These are phyloP conservation scores for Solanum virginianum DNA, from an alignment of 257 asterid genomes.

Conservation along the genomic window DNA sequence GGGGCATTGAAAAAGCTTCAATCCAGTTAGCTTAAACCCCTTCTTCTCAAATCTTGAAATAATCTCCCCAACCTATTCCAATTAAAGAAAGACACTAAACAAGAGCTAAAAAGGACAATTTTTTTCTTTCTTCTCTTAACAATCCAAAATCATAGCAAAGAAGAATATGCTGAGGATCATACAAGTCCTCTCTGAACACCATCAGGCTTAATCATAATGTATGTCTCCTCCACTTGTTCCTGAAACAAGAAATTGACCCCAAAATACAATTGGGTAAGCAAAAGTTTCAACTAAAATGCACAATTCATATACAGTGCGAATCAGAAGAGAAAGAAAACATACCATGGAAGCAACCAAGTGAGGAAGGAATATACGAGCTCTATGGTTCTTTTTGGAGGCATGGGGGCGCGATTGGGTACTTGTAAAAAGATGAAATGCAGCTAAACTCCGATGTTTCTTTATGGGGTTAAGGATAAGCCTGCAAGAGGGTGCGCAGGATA, in stretches of 20 bases:
- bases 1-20: conserved; percentile 83
- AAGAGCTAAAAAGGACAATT: neutral
- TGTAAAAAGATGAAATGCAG: conserved; percentile 49
- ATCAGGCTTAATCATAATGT: conserved; percentile 91
- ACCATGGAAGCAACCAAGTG: conserved; percentile 80
- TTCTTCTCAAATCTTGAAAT: conserved; percentile 90
- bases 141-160: neutral
- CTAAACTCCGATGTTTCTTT: conserved; percentile 9
- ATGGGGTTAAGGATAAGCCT: conserved; percentile 15
- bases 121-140: neutral
- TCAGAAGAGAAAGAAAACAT: neutral
- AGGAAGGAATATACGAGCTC: conserved; percentile 56
- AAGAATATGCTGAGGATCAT: conserved; percentile 7
- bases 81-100: neutral
- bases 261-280: neutral
- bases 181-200: conserved; percentile 97
- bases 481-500: conserved; percentile 16
- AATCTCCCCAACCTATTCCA: conserved; percentile 68
- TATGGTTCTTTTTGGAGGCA: conserved; percentile 20
- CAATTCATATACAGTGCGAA: neutral
- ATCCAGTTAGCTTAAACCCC: conserved; percentile 77
- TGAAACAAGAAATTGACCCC: conserved; percentile 1
- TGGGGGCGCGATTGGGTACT: conserved; percentile 4
- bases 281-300: neutral
- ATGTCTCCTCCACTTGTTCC: conserved; percentile 66